These are phyloP conservation scores for Pleomassaria siparia DNA, from an alignment of 2,329 filamentous ascomycete species.

Conservation along the genomic window DNA sequence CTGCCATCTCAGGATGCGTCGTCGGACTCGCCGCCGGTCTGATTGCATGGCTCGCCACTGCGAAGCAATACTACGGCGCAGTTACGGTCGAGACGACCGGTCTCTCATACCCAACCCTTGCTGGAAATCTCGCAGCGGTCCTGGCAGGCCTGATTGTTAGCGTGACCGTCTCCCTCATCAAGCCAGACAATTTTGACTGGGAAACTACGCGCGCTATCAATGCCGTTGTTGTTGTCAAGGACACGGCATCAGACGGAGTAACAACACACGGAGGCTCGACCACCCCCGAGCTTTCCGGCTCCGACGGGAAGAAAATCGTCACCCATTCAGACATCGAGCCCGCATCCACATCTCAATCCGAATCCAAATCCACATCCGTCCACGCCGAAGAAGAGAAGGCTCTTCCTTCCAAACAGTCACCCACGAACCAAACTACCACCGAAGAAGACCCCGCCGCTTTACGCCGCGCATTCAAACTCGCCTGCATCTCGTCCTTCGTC, in stretches of 20 bases:
- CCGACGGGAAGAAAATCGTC: constrained; percentile 13
- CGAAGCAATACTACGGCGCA: constrained; percentile 40
- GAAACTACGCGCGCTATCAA: constrained; percentile 44
- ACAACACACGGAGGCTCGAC: constrained; percentile 8
- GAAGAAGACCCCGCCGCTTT: constrained; percentile 35
- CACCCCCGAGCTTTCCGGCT: constrained; percentile 3
- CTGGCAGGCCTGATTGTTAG: constrained; percentile 39
- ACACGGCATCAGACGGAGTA: constrained; percentile 8
- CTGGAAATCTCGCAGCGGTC: constrained; percentile 41
- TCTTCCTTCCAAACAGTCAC: constrained; percentile 16
- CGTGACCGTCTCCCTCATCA: constrained; percentile 38
- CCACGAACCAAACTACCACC: constrained; percentile 2
- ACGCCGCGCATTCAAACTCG: constrained; percentile 40
- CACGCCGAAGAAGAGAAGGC: constrained; percentile 26
- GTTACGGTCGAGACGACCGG: constrained; percentile 45
- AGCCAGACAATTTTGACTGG: constrained; percentile 44
- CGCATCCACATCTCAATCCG: constrained; percentile 8
- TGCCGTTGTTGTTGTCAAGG: constrained; percentile 16
- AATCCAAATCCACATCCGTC: too few relatives aligned
- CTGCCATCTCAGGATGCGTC: constrained; percentile 37
- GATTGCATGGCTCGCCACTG: constrained; percentile 41
- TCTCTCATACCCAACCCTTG: constrained; percentile 42
- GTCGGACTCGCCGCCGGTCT: constrained; percentile 38
- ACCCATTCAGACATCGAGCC: constrained; percentile 1
- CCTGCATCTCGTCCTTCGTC: constrained; percentile 40